phyloP scores from a whole-genome alignment of 1,139 yeast genomes.

The Hansenula lynferdii region DNA sequence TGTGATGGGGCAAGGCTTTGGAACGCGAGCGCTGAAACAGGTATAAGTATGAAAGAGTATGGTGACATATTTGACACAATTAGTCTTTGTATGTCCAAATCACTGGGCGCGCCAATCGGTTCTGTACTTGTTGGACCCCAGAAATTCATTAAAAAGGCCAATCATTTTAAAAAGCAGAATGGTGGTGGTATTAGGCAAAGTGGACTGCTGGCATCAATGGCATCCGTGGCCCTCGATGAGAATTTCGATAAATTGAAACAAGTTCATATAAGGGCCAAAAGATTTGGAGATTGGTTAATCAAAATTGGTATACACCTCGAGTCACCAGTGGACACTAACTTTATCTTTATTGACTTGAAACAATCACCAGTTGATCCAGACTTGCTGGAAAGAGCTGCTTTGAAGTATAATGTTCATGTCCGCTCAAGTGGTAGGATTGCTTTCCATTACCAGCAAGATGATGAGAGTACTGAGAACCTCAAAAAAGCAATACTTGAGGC shows the following conservation, averaged over 20 bases:
- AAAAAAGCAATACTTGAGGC: conserved; percentile 57
- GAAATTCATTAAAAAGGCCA: conserved; percentile 55
- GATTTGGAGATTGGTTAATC: conserved; percentile 46
- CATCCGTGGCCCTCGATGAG: conserved; percentile 61
- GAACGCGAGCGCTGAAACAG: conserved; percentile 73
- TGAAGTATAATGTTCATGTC: conserved; percentile 48
- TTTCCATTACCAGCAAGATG: conserved; percentile 72
- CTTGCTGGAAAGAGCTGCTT: conserved; percentile 40
- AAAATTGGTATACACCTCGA: conserved; percentile 44
- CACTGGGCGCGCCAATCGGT: conserved; percentile 83
- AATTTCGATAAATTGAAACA: conserved; percentile 47
- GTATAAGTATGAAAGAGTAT: conserved; percentile 55
- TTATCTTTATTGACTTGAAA: conserved; percentile 61
- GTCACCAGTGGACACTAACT: conserved; percentile 69
- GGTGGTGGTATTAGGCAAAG: conserved; percentile 87
- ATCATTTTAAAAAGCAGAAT: conserved; percentile 73
- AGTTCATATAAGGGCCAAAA: conserved; percentile 55
- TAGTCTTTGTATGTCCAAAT: conserved; percentile 73
- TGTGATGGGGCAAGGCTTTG: conserved; percentile 86
- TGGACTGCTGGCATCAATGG: conserved; percentile 70
- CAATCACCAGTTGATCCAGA: conserved; percentile 47
- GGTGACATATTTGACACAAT: conserved; percentile 70
- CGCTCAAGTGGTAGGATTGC: conserved; percentile 55
- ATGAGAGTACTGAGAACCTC: conserved; percentile 58
- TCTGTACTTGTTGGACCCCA: conserved; percentile 63